Evolutionary conservation across 768 basidiomycete species (phyloP).

Genomic region (Paxillus involutus): DNA sequence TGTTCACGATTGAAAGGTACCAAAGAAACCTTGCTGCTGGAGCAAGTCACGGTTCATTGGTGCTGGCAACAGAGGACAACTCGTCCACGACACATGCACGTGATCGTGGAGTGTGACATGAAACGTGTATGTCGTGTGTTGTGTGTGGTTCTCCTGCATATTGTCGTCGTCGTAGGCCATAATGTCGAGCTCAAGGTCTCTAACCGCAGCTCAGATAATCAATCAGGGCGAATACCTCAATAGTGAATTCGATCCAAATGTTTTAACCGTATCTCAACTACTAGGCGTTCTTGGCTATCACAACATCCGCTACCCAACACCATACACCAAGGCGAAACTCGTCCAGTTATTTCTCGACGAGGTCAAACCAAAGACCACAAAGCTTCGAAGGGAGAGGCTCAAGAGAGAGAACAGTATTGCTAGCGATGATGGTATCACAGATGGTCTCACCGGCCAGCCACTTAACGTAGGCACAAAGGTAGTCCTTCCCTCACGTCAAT

Average conservation of each 20-base stretch:
- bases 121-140: constrained; percentile 1
- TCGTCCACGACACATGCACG: constrained; percentile 9
- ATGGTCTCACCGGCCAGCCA: constrained; percentile 78
- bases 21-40: too few species aligned
- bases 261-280: constrained; percentile 79
- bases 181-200: constrained; percentile 58
- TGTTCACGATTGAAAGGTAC: too few species aligned
- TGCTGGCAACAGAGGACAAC: too few species aligned
- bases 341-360: constrained; percentile 77
- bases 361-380: constrained; percentile 57
- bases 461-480: constrained; percentile 52
- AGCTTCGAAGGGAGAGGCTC: constrained; percentile 61
- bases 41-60: too few species aligned
- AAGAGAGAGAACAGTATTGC: constrained; percentile 69
- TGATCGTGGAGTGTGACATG: constrained; percentile 18
- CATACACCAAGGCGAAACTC: constrained; percentile 76
- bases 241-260: constrained; percentile 69
- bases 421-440: constrained; percentile 80
- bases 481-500: constrained; percentile 4
- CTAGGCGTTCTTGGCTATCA: constrained; percentile 78
- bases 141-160: neutral
- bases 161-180: constrained; percentile 23
- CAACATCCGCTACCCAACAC: constrained; percentile 69
- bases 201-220: constrained; percentile 80
- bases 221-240: constrained; percentile 75